Evolutionary conservation across 805 yeast genomes (phyloP), one percentile per base, ranked within the genome.

Genomic region (Kodamaea jinghongensis): DNA sequence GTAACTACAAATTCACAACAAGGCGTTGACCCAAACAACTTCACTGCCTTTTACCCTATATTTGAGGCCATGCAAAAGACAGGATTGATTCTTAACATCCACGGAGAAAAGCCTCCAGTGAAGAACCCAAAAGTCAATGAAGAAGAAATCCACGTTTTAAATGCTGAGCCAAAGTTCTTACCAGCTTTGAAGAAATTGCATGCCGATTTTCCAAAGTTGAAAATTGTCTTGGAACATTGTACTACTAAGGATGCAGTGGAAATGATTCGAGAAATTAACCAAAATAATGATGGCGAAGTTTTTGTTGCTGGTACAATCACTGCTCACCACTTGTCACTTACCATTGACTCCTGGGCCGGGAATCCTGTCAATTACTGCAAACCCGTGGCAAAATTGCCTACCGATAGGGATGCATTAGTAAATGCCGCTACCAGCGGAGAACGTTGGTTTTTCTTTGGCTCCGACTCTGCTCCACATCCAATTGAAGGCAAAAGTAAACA

Each of bases 381-480:
- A 61, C 99, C 99, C 2, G 98, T 93, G 35, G 99, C 99, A 28
- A 93, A 93, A 61, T 67, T 89, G 27, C 96, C 97, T 22, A 71
- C 67, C 17, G 99, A 93, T 58, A 80, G 83, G 52, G 72, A 78
- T 40, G 91, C 96, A 1, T 67, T 93, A 31, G 75, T 93, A 5
- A 72, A 70, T 27, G 98, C 99, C 28, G 99, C 97, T 2, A 81
- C 86, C 6, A 81, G 93, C 1, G 98, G 98, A 4, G 81, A 84
- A 50, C 87, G 95, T 30, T 90, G 81, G 70, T 93, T 90, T 62
- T 87, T 93, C 70, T 93, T 90, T 57, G 99, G 99, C 5, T 86
- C 96, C 1, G 99, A 93, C 61, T 87, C 96, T 15, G 99, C 99
- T 22, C 99, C 99, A 17, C 99, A 93, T 60, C 95, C 96, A 6